Evolutionary conservation across 2,329 filamentous ascomycete genomes (phyloP).

Genomic region (Coniochaeta sp.): DNA sequence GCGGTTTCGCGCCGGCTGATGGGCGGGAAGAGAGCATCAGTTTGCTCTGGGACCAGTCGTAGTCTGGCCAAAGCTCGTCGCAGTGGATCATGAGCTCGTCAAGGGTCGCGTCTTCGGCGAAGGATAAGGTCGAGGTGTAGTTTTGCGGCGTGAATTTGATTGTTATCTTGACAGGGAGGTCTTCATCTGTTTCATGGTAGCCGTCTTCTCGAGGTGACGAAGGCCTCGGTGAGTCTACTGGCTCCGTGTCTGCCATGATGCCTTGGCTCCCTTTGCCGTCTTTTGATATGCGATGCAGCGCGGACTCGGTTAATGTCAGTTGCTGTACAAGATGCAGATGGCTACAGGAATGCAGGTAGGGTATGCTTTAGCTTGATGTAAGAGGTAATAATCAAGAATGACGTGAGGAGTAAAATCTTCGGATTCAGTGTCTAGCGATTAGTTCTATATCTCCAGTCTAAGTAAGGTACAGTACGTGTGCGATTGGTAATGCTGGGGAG

Average conservation of each 20-base stretch:
- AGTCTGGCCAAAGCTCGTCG: slow-evolving; percentile 7
- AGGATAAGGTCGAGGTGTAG: slow-evolving; percentile 4
- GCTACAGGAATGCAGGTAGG: not conserved
- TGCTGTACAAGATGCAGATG: too few species aligned
- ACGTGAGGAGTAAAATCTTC: not conserved
- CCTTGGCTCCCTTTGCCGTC: not conserved
- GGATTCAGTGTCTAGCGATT: not conserved
- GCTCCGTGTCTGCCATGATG: not conserved
- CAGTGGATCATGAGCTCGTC: slow-evolving; percentile 9
- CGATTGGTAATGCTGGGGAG: not conserved
- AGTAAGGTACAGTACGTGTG: not conserved
- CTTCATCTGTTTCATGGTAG: not conserved
- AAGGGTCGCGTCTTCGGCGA: slow-evolving; percentile 8
- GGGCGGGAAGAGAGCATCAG: slow-evolving; percentile 13
- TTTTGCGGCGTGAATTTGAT: slow-evolving; percentile 11
- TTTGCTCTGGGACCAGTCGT: slow-evolving; percentile 17
- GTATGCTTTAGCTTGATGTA: not conserved
- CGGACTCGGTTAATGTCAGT: not conserved
- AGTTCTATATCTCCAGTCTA: not conserved
- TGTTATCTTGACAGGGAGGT: slow-evolving; percentile 4
- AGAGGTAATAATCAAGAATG: not conserved
- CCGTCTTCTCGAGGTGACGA: not conserved
- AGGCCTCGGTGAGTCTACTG: not conserved
- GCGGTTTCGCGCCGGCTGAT: slow-evolving; percentile 1
- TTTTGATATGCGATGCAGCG: not conserved